Evolutionary conservation across 306 rosid species (phyloP).

Genomic region (Fragaria nilgerrensis): DNA sequence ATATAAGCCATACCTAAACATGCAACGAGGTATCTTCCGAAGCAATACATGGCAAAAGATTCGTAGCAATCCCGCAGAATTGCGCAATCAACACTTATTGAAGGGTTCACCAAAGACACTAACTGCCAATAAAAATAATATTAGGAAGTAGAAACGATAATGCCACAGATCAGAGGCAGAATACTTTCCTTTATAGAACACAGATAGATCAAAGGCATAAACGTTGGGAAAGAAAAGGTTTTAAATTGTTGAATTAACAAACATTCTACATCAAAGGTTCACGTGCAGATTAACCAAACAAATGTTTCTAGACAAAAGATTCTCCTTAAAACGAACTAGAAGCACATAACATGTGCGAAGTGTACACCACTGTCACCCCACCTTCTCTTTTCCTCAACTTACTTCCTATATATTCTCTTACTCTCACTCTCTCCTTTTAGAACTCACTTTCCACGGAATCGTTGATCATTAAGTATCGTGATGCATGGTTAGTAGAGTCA

Average conservation of each 20-base stretch:
- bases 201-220: neutral
- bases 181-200: neutral
- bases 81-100: conserved; percentile 75
- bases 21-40: conserved; percentile 96
- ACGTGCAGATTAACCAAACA: conserved; percentile 5
- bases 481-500: neutral
- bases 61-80: conserved; percentile 96
- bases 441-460: neutral
- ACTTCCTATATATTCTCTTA: neutral
- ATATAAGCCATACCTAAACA: conserved; percentile 62
- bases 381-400: conserved; percentile 8
- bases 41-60: conserved; percentile 99
- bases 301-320: neutral
- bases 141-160: conserved; percentile 13
- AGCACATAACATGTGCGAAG: neutral
- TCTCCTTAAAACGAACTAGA: neutral
- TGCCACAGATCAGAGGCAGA: conserved; percentile 11
- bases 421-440: neutral
- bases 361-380: neutral
- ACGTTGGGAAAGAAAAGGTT: neutral
- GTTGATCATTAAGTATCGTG: neutral
- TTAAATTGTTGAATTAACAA: neutral
- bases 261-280: neutral
- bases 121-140: conserved; percentile 44
- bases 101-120: conserved; percentile 76